Evolutionary conservation across 2,329 filamentous ascomycete species (phyloP).

Genomic region (Hypoxylon sp.): DNA sequence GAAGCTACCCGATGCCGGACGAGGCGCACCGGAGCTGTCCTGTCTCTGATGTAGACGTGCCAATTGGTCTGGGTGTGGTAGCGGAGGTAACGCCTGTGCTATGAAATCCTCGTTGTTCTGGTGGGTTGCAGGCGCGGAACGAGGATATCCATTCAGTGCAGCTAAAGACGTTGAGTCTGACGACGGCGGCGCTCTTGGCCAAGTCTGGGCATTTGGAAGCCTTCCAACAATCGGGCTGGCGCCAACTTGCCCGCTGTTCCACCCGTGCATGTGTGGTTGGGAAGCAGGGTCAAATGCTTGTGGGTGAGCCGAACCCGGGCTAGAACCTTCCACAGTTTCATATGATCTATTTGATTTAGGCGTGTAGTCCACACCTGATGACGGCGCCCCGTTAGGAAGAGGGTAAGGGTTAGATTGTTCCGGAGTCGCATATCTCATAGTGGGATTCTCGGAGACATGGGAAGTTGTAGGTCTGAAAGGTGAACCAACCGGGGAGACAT

Average conservation of each 20-base stretch:
- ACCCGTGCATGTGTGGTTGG: constrained; percentile 18
- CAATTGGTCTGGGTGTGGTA: constrained; percentile 52
- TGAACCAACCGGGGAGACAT: constrained; percentile 41
- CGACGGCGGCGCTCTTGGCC: constrained; percentile 53
- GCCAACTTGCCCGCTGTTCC: constrained; percentile 13
- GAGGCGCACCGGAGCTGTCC: constrained; percentile 49
- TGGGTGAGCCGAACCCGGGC: constrained; percentile 24
- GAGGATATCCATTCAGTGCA: constrained; percentile 49
- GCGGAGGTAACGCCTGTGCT: constrained; percentile 50
- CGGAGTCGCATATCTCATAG: constrained; percentile 37
- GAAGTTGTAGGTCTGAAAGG: constrained; percentile 37
- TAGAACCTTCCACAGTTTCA: constrained; percentile 26
- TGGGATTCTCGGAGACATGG: constrained; percentile 25
- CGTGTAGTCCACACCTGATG: constrained; percentile 39
- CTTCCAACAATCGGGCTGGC: constrained; percentile 36
- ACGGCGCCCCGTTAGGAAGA: constrained; percentile 37
- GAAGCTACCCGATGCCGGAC: constrained; percentile 55
- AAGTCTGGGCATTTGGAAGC: constrained; percentile 54
- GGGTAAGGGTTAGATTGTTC: constrained; percentile 35
- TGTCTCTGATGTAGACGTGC: constrained; percentile 50
- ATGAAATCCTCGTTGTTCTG: constrained; percentile 47
- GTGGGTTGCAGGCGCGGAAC: constrained; percentile 51
- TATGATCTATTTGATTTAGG: constrained; percentile 38
- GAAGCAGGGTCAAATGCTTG: constrained; percentile 29
- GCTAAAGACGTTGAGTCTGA: constrained; percentile 37